Evolutionary conservation across 1,284 basidiomycete species (phyloP), one percentile per base, ranked within the genome.

Genomic region (Rhodotorula sp.): DNA sequence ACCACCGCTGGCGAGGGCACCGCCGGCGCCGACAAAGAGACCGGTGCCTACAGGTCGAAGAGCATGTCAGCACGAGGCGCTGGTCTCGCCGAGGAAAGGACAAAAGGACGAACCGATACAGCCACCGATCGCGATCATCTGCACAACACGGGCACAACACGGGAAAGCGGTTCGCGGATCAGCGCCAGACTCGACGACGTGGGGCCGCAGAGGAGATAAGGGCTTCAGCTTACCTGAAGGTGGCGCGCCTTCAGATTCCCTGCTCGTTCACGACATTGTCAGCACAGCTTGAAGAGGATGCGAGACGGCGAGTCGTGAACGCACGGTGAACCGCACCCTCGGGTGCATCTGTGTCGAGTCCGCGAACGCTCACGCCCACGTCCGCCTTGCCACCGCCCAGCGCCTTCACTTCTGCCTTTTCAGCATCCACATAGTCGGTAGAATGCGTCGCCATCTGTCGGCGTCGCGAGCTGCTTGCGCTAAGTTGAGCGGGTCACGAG

Each of bases 1-100:
- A 44, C 82, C 82, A 42, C 79, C 80, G 7, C 60, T 78, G 7
- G 75, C 74, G 27, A 81, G 73, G 34, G 79, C 77, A 25, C 71
- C 45, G 14, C 81, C 82, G 4, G 72, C 66, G 14, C 72, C 72
- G 25, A 74, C 72, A 45, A 74, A 74, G 25, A 74, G 61, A 61
- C 72, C 66, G 16, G 66, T 63, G 13, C 62, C 52, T 54, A 34
- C 21, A 14, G 46, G 52, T 16, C 53, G 27, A 8, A 52, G 19
- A 50, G 42, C 27, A 46, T 3, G n/a, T 13, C 23, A 52, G n/a
- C 19, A 1, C 3, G 7, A 34, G 9, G 23, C 42, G 42, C 42
- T 58, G n/a, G 49, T 27, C 21, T 14, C 10, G 19, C 41, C 10
- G 3, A 17, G n/a, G n/a, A n/a, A 23, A 25, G 42, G 41, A 9